These are phyloP conservation scores for Pythium aristosporum DNA, from an alignment of 352 stramenopile genomes.

Conservation along the genomic window DNA sequence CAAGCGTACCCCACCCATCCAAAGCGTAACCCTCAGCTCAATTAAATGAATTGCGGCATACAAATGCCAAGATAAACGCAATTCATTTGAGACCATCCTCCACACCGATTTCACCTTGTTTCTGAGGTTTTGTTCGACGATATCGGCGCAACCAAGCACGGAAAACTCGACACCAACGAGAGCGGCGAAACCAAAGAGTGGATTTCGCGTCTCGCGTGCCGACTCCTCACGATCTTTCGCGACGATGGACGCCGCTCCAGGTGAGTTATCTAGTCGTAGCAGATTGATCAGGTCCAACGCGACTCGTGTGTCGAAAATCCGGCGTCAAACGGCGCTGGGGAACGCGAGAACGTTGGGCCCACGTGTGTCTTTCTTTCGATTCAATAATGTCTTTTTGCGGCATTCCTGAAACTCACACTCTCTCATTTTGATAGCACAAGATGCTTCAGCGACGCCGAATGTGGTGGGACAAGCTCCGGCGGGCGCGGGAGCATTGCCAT, in stretches of 20 bases:
- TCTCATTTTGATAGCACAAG: background rate
- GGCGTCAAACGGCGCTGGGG: background rate
- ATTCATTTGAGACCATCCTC: constrained; percentile 26
- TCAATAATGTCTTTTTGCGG: background rate
- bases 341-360: background rate
- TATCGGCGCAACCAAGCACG: constrained; percentile 17
- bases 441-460: background rate
- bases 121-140: constrained; percentile 24
- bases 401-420: background rate
- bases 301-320: constrained; percentile 4
- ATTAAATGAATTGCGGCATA: constrained; percentile 65
- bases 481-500: background rate
- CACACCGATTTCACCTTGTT: constrained; percentile 4
- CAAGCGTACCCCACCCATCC: constrained; percentile 6
- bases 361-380: background rate
- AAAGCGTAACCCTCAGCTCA: constrained; percentile 10
- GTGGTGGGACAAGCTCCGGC: background rate
- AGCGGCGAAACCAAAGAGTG: constrained; percentile 14
- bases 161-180: constrained; percentile 21
- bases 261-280: constrained; percentile 2
- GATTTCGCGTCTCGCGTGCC: background rate
- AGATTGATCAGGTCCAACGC: too few species aligned
- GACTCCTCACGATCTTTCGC: background rate
- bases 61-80: constrained; percentile 36
- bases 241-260: constrained; percentile 22